phyloP scores from a whole-genome alignment of 495 filamentous ascomycete genomes.

The Neurospora sp. region DNA sequence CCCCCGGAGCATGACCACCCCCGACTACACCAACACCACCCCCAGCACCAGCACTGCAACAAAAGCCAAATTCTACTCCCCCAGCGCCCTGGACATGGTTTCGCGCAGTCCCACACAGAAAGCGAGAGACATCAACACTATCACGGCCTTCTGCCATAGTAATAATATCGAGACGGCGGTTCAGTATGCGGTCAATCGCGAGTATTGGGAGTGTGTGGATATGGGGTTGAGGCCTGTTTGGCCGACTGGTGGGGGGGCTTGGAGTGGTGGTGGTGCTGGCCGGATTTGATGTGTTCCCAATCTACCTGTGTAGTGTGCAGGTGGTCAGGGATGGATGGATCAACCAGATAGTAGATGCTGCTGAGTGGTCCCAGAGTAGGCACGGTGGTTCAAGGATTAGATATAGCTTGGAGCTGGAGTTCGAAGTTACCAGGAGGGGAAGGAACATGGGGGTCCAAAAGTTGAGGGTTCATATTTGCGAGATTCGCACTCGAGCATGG shows the following conservation, averaged over 20 bases:
- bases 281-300: too few relatives aligned
- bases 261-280: too few relatives aligned
- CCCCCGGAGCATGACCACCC: not conserved
- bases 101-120: not conserved
- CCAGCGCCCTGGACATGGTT: not conserved
- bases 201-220: not conserved
- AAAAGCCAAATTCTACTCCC: not conserved
- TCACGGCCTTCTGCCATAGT: not conserved
- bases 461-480: too few relatives aligned
- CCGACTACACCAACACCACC: not conserved
- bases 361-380: too few relatives aligned
- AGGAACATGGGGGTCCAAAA: too few relatives aligned
- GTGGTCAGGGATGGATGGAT: too few relatives aligned
- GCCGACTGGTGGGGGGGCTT: not conserved
- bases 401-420: too few relatives aligned
- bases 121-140: not conserved
- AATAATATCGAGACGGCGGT: not conserved
- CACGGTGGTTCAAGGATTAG: too few relatives aligned
- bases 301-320: too few relatives aligned
- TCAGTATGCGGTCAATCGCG: not conserved
- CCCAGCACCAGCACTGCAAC: not conserved
- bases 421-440: too few relatives aligned
- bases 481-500: too few relatives aligned
- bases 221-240: not conserved
- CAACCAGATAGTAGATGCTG: too few relatives aligned